Evolutionary conservation across 345 rosid genomes (phyloP).

Genomic region (Heritiera fomes): DNA sequence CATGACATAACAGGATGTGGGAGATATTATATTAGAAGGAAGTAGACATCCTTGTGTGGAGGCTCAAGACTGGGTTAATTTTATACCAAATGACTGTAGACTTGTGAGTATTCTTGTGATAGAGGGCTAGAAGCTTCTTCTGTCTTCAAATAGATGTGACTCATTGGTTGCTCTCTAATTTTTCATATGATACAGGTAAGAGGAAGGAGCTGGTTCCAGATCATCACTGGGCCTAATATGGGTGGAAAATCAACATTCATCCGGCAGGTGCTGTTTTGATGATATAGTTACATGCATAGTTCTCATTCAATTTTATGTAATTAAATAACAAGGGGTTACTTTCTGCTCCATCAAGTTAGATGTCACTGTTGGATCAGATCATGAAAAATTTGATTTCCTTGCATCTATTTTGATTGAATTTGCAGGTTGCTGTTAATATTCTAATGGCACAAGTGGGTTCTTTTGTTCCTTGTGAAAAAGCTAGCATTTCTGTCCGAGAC

Average conservation of each 20-base stretch:
- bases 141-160: constrained; percentile 24
- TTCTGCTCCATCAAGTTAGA: constrained; percentile 4
- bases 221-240: constrained; percentile 98
- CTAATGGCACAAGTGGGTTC: constrained; percentile 99
- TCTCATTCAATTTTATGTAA: background rate
- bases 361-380: background rate
- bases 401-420: constrained; percentile 18
- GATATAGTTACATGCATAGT: too few relatives aligned
- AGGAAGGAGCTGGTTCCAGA: constrained; percentile 95
- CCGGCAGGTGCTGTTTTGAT: constrained; percentile 64
- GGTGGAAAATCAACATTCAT: constrained; percentile 98
- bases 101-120: constrained; percentile 59
- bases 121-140: constrained; percentile 7
- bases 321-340: background rate
- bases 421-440: constrained; percentile 86
- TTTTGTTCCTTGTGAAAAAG: constrained; percentile 94
- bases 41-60: constrained; percentile 98
- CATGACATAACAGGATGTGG: constrained; percentile 58
- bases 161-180: constrained; percentile 23
- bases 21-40: constrained; percentile 83
- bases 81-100: constrained; percentile 95
- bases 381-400: constrained; percentile 8
- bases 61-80: constrained; percentile 99
- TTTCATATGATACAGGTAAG: constrained; percentile 58
- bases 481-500: constrained; percentile 86